Conservation (phyloP, 345 rosid genomes). For the Chamaenerion angustifolium region DNA sequence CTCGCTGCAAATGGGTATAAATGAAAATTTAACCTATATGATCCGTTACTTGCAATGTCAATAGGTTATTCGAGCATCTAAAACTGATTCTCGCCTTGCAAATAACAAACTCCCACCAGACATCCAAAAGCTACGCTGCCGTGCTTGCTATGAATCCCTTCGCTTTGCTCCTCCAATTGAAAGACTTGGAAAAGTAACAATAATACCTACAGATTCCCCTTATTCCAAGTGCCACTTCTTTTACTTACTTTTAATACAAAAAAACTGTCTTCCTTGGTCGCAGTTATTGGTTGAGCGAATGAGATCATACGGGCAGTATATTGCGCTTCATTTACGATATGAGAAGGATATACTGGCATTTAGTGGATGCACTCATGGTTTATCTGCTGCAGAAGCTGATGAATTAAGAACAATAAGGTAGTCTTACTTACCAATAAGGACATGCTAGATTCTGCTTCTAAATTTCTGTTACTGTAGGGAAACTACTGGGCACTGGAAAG, state of each 20-base stretch:
- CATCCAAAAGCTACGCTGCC: constrained; percentile 20
- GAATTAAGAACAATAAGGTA: constrained; percentile 18
- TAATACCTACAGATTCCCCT: too few species aligned
- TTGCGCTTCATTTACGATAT: constrained; percentile 21
- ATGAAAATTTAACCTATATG: too few species aligned
- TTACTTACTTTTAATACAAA: too few species aligned
- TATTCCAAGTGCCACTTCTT: too few species aligned
- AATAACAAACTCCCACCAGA: constrained; percentile 16
- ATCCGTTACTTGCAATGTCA: too few species aligned
- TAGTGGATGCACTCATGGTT: constrained; percentile 19
- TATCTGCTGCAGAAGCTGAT: constrained; percentile 10
- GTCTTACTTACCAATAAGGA: neutral
- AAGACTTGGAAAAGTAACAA: constrained; percentile 10
- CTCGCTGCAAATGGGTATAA: neutral
- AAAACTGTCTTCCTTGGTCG: neutral
- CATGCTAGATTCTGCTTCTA: constrained; percentile 6
- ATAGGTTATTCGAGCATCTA: constrained; percentile 15
- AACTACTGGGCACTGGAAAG: constrained; percentile 20
- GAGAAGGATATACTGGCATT: constrained; percentile 25
- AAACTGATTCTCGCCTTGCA: constrained; percentile 18
- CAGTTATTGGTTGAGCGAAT: constrained; percentile 15
- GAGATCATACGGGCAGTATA: constrained; percentile 11
- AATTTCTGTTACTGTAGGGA: constrained; percentile 13
- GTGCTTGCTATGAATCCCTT: constrained; percentile 16
- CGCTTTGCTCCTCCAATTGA: constrained; percentile 15